Conservation (phyloP, 768 basidiomycete genomes). For the Daedaleopsis sinensis region DNA sequence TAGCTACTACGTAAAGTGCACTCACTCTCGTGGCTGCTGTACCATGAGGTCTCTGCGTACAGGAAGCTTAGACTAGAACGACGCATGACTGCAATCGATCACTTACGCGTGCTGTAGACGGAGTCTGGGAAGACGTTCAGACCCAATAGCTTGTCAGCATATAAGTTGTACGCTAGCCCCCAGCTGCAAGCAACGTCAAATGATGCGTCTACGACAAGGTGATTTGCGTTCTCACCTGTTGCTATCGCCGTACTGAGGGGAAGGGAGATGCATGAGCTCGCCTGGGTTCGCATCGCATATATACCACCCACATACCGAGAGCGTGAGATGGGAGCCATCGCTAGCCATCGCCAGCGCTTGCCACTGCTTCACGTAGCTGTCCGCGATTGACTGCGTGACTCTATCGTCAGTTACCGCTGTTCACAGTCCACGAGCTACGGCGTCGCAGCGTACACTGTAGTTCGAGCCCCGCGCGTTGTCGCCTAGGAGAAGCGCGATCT, state of each 20-base stretch:
- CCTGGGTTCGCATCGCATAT: neutral
- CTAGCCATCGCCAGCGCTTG: neutral
- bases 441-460: conserved; percentile 31
- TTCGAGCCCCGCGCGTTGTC: conserved; percentile 28
- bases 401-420: neutral
- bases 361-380: conserved; percentile 3
- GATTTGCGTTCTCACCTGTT: neutral
- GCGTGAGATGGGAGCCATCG: neutral
- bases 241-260: neutral
- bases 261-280: neutral
- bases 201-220: neutral
- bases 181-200: conserved; percentile 13
- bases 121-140: conserved; percentile 38
- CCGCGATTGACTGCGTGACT: neutral
- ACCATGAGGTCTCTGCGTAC: conserved; percentile 38
- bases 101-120: conserved; percentile 38
- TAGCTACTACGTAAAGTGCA: neutral
- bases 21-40: conserved; percentile 34
- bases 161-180: conserved; percentile 44
- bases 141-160: conserved; percentile 41
- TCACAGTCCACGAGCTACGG: neutral
- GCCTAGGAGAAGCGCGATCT: conserved; percentile 28
- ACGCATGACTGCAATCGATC: neutral
- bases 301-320: conserved; percentile 21
- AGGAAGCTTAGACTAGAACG: neutral